phyloP scores from a whole-genome alignment of 768 basidiomycete species.

The Leccinum olivaceopallidum region DNA sequence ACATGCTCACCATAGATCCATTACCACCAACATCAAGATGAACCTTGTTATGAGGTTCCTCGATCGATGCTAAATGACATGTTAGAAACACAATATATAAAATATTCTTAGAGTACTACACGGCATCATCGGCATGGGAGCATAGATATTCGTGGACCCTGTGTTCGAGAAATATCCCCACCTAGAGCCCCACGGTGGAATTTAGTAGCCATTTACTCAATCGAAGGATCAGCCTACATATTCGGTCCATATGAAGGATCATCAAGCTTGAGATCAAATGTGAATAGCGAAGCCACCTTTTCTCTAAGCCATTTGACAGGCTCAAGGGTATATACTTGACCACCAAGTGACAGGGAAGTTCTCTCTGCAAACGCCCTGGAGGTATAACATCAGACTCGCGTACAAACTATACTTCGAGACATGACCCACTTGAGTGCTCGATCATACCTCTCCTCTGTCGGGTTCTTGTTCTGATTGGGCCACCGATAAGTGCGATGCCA shows the following conservation, averaged over 20 bases:
- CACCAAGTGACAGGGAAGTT: background rate
- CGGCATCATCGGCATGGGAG: constrained; percentile 5
- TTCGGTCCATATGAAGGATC: constrained; percentile 18
- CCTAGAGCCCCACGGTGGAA: constrained; percentile 2
- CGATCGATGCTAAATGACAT: constrained; percentile 12
- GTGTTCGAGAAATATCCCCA: constrained; percentile 21
- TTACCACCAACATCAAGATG: constrained; percentile 19
- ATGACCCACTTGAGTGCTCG: constrained; percentile 11
- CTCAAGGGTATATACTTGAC: background rate
- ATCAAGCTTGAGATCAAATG: constrained; percentile 10
- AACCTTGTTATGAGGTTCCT: constrained; percentile 22
- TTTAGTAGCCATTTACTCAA: background rate
- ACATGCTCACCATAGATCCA: constrained; percentile 16
- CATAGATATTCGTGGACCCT: background rate
- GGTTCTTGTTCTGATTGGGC: constrained; percentile 1
- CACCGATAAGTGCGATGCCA: constrained; percentile 8
- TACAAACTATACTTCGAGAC: too few species aligned
- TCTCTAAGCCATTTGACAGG: constrained; percentile 19
- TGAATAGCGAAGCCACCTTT: constrained; percentile 17
- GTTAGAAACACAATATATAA: background rate
- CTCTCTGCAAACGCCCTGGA: constrained; percentile 9
- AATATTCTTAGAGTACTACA: background rate
- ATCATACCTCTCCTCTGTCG: constrained; percentile 13
- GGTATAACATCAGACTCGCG: background rate
- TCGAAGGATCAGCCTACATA: constrained; percentile 9